A percentile compares a stretch with the other conserved stretches of the same genome.
Evolutionary conservation across 169 alveolate genomes (phyloP).

Genomic region (Eimeria maxima): DNA sequence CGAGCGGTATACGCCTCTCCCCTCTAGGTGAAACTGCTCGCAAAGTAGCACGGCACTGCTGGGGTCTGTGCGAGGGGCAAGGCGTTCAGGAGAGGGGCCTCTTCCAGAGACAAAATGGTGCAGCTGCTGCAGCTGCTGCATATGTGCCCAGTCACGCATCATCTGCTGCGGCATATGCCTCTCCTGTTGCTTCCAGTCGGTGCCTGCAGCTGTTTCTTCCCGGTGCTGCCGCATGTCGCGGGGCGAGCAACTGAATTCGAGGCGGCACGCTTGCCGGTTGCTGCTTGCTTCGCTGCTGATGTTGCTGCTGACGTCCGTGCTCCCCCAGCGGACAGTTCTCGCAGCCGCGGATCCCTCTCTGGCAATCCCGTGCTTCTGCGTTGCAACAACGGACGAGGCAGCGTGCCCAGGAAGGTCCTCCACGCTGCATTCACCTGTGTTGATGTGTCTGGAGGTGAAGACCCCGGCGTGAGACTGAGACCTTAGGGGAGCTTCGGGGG

Average conservation of each 20-base stretch:
- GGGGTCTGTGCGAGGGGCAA: constrained; percentile 47
- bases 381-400: background rate
- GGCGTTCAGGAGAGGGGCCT: constrained; percentile 39
- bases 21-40: constrained; percentile 81
- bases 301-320: constrained; percentile 13
- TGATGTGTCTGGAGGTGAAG: background rate
- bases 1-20: constrained; percentile 75
- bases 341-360: background rate
- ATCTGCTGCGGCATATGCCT: background rate
- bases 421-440: background rate
- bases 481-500: background rate
- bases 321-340: constrained; percentile 65
- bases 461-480: constrained; percentile 26
- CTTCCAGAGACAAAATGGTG: constrained; percentile 12
- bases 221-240: background rate
- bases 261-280: background rate
- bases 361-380: background rate
- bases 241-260: background rate
- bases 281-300: background rate
- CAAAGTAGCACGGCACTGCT: constrained; percentile 80
- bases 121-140: constrained; percentile 63
- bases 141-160: constrained; percentile 27
- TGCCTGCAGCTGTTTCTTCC: background rate
- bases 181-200: constrained; percentile 34
- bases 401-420: background rate